Evolutionary conservation across 2,329 filamentous ascomycete genomes (phyloP).

Genomic region (Trichoderma sp.): DNA sequence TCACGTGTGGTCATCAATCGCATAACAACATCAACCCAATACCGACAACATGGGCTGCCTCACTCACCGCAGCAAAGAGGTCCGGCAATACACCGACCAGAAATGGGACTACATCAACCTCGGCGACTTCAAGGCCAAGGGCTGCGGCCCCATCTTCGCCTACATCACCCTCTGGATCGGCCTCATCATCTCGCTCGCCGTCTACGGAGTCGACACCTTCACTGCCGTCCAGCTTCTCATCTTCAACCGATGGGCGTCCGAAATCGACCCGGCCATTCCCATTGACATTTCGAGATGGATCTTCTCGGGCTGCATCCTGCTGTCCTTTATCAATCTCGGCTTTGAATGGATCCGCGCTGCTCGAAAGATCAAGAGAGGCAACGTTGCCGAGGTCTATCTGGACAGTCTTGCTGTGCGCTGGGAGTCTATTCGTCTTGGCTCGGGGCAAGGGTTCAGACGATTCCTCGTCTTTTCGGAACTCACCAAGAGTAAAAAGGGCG

Average conservation of each 20-base stretch:
- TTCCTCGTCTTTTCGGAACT: constrained; percentile 92
- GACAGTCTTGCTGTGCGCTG: constrained; percentile 84
- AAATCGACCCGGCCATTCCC: constrained; percentile 77
- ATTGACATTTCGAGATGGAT: constrained; percentile 89
- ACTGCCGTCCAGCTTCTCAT: constrained; percentile 88
- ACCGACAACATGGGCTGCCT: constrained; percentile 65
- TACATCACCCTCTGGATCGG: constrained; percentile 86
- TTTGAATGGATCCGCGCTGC: constrained; percentile 81
- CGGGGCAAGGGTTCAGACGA: constrained; percentile 78
- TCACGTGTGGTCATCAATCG: constrained; percentile 16
- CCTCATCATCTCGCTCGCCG: constrained; percentile 75
- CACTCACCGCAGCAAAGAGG: constrained; percentile 63
- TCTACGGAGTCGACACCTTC: constrained; percentile 90
- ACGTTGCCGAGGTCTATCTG: constrained; percentile 89
- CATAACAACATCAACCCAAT: neutral
- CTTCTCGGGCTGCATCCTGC: constrained; percentile 88
- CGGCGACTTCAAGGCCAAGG: constrained; percentile 80
- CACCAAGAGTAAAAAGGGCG: constrained; percentile 88
- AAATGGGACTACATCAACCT: constrained; percentile 88
- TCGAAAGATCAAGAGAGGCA: constrained; percentile 79
- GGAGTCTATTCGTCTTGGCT: constrained; percentile 77
- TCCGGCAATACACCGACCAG: constrained; percentile 76
- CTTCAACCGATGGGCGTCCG: constrained; percentile 86
- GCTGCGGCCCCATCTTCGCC: constrained; percentile 75
- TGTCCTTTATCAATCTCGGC: constrained; percentile 80